Evolutionary conservation across 306 rosid species (phyloP).

Genomic region (Senna tora): DNA sequence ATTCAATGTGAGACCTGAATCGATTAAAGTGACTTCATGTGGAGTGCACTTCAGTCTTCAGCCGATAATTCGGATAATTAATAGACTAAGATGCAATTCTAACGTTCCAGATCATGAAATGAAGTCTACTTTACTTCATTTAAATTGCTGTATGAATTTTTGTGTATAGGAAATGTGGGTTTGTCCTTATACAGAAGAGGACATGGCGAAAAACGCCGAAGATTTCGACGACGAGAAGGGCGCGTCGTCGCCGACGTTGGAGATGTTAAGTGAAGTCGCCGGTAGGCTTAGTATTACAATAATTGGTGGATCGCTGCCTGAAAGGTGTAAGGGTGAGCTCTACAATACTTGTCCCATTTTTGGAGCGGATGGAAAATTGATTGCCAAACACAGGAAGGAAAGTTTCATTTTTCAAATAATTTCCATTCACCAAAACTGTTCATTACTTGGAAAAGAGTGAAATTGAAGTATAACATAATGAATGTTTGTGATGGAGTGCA

Average conservation of each 20-base stretch:
- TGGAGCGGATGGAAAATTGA: conserved; percentile 45
- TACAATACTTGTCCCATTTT: conserved; percentile 47
- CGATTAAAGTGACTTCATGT: too few species aligned
- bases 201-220: conserved; percentile 24
- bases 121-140: too few species aligned
- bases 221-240: conserved; percentile 30
- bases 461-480: too few species aligned
- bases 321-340: conserved; percentile 26
- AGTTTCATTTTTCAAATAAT: not conserved
- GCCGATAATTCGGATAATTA: too few species aligned
- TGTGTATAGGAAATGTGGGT: conserved; percentile 36
- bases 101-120: too few species aligned
- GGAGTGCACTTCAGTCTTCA: too few species aligned
- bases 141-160: too few species aligned
- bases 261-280: conserved; percentile 37
- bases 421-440: too few species aligned
- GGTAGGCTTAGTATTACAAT: conserved; percentile 29
- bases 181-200: conserved; percentile 32
- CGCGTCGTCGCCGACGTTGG: conserved; percentile 23
- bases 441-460: too few species aligned
- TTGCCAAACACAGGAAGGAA: conserved; percentile 43
- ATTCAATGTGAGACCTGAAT: too few species aligned
- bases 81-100: too few species aligned
- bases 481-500: not conserved
- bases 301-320: conserved; percentile 45